Percentiles rank a stretch among this genome's conserved stretches.
These are phyloP conservation scores for Pseudogymnoascus sp. DNA, from an alignment of 2,329 filamentous ascomycete species.

Conservation along the genomic window DNA sequence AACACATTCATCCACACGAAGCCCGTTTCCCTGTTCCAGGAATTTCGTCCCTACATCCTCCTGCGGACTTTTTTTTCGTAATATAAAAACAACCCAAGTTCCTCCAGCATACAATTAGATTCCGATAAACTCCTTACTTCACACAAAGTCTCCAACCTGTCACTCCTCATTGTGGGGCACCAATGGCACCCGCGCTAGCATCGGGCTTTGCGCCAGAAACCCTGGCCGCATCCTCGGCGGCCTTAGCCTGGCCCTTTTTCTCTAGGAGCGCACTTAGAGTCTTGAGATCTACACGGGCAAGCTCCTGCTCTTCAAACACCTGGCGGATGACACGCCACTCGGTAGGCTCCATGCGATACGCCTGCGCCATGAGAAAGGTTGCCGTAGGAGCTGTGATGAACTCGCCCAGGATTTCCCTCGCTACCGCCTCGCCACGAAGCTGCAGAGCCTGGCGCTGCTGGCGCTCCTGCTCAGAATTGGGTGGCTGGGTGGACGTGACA, in stretches of 20 bases:
- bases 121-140: not conserved
- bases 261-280: not conserved
- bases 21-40: not conserved
- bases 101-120: slow-evolving; percentile 1
- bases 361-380: slow-evolving; percentile 61
- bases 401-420: slow-evolving; percentile 54
- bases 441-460: slow-evolving; percentile 37
- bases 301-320: slow-evolving; percentile 19
- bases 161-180: not conserved
- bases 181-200: not conserved
- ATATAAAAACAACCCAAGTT: not conserved
- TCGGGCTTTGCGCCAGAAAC: not conserved
- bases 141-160: not conserved
- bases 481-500: slow-evolving; percentile 29
- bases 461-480: slow-evolving; percentile 18
- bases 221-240: not conserved
- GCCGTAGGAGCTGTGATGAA: slow-evolving; percentile 58
- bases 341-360: slow-evolving; percentile 57
- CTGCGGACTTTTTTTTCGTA: not conserved
- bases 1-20: slow-evolving; percentile 6
- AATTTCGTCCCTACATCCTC: not conserved
- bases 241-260: not conserved
- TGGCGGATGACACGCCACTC: slow-evolving; percentile 68
- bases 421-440: slow-evolving; percentile 47
- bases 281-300: not conserved